A percentile compares a stretch with the other conserved stretches of the same genome.
These are phyloP conservation scores for Trichoderma reesei DNA, from an alignment of 495 filamentous ascomycete genomes.

Conservation along the genomic window DNA sequence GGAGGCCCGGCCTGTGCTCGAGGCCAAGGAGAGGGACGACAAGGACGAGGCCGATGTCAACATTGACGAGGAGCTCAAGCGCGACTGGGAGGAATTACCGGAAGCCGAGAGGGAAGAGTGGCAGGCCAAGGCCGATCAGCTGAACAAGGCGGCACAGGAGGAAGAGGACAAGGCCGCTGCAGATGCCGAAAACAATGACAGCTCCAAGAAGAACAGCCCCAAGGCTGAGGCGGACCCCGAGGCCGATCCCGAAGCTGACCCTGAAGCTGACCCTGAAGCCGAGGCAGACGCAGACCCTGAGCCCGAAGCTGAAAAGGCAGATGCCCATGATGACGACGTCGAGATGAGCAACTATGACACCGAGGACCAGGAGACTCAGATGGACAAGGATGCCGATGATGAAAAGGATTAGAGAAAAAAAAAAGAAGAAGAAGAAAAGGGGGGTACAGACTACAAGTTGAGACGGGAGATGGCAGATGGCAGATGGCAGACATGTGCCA, in stretches of 20 bases:
- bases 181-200: background rate
- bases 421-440: background rate
- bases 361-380: slow-evolving; percentile 10
- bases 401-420: too few relatives aligned
- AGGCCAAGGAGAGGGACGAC: slow-evolving; percentile 26
- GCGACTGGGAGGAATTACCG: slow-evolving; percentile 39
- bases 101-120: slow-evolving; percentile 37
- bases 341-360: slow-evolving; percentile 21
- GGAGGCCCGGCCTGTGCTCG: slow-evolving; percentile 30
- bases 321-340: slow-evolving; percentile 21
- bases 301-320: slow-evolving; percentile 11
- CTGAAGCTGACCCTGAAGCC: slow-evolving; percentile 15
- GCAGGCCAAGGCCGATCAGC: slow-evolving; percentile 27
- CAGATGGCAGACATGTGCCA: background rate
- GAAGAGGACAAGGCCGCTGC: slow-evolving; percentile 11
- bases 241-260: slow-evolving; percentile 14
- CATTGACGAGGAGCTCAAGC: slow-evolving; percentile 37
- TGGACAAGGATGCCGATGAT: background rate
- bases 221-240: background rate
- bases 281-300: slow-evolving; percentile 15
- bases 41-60: slow-evolving; percentile 21
- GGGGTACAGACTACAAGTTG: background rate
- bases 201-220: too few relatives aligned
- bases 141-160: slow-evolving; percentile 15
- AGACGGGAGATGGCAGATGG: background rate